These are phyloP conservation scores for Hyphopichia buzzinii DNA, from an alignment of 1,139 yeast species.

Conservation along the genomic window DNA sequence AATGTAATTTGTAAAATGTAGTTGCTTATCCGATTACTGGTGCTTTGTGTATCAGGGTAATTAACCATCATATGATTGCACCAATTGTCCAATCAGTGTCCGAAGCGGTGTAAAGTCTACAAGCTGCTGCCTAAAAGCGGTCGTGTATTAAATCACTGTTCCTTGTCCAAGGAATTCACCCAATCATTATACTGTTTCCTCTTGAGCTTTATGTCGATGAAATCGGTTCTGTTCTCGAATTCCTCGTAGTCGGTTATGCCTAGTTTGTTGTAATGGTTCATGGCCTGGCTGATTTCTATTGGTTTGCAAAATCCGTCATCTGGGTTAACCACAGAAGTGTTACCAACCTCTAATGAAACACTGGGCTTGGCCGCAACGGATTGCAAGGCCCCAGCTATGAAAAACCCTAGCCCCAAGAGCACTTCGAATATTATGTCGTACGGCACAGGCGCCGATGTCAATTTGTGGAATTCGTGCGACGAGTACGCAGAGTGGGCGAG, in stretches of 20 bases:
- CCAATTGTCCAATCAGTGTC: too few relatives aligned
- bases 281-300: constrained; percentile 49
- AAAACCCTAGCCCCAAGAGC: constrained; percentile 34
- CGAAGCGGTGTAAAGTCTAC: too few relatives aligned
- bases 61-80: too few relatives aligned
- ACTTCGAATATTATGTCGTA: constrained; percentile 43
- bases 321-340: constrained; percentile 12
- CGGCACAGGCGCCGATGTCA: constrained; percentile 18
- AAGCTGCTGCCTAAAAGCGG: too few relatives aligned
- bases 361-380: constrained; percentile 22
- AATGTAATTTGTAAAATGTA: too few relatives aligned
- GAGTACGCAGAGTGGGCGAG: constrained; percentile 51
- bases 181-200: constrained; percentile 43
- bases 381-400: constrained; percentile 35
- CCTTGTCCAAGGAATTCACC: constrained; percentile 15
- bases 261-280: constrained; percentile 38
- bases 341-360: constrained; percentile 16
- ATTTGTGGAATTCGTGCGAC: constrained; percentile 48
- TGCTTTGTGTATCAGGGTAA: too few relatives aligned
- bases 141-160: too few relatives aligned
- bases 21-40: too few relatives aligned
- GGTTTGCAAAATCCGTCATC: constrained; percentile 35
- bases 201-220: constrained; percentile 41
- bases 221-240: constrained; percentile 42
- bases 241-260: constrained; percentile 46